Base-by-base conservation (phyloP, 768 basidiomycete genomes). In the Boletus tylopilopsis region DNA sequence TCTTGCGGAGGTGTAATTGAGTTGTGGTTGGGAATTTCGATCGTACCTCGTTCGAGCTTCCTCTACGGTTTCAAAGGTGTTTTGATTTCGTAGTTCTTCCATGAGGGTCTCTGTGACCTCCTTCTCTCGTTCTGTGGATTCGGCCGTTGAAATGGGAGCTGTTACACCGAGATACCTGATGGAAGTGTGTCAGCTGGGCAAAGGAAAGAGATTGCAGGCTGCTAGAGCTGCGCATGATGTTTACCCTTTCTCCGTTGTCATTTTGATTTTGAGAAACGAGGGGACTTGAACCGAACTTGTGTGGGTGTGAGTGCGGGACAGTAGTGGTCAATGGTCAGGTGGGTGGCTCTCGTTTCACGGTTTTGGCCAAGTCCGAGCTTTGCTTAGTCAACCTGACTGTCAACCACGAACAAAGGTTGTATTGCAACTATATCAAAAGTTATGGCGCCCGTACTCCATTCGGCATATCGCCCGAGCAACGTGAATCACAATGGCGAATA, bases 11-110 rank as follows among this genome's bases (percentile, higher is more conserved):
- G 25, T 25, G 49, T 15, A 34, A 38, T 40, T 40, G 25, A 46
- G 49, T 19, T 24, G 33, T 0, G 29, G 44, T n/a, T n/a, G 43
- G 39, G 48, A 63, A 48, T 52, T 40, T 43, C 30, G 51, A 59
- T 67, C 66, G 57, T 63, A 96, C 95, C 95, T 85, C 54, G 81
- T 85, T 68, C 87, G 80, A 23, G 90, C 77, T 68, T 97, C 94
- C 46, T 90, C 86, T 53, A 92, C 89, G 39, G 77, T 83, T 71
- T 97, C 95, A 68, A 96, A 95, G 3, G 86, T 86, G 49, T 88
- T 86, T 62, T 95, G 86, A 39, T 80, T 73, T 62, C 83, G 78
- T 27, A 99, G 78, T 68, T 99, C 95, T 49, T 91, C 85, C 87
- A 97, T 90, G 45, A 99, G 74, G 6, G 89, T 87, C 16, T 75